These are phyloP conservation scores for Zancudomyces culisetae DNA, from an alignment of 371 early-diverging fungal genomes.

Conservation along the genomic window DNA sequence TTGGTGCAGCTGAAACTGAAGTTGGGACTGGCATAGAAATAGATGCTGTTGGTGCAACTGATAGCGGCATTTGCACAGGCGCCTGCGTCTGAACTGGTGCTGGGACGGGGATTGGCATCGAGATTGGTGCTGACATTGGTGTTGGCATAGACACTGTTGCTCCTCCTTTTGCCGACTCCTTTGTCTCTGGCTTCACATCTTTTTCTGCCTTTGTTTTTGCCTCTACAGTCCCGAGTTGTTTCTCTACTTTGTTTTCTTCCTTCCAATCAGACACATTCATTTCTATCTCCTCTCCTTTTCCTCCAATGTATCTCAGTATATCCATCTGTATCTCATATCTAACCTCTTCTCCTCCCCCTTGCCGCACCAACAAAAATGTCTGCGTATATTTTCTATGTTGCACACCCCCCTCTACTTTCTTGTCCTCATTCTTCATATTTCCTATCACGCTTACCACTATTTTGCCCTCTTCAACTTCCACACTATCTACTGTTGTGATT, in stretches of 20 bases:
- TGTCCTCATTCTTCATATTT: slow-evolving; percentile 72
- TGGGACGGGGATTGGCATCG: too few relatives aligned
- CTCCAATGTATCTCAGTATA: slow-evolving; percentile 85
- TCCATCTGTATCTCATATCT: slow-evolving; percentile 89
- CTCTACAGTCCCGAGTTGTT: too few relatives aligned
- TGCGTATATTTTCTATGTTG: slow-evolving; percentile 74
- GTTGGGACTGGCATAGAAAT: too few relatives aligned
- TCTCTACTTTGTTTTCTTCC: slow-evolving; percentile 4
- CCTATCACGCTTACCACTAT: slow-evolving; percentile 84
- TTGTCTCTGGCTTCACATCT: slow-evolving; percentile 1
- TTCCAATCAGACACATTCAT: slow-evolving; percentile 23
- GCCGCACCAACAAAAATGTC: slow-evolving; percentile 82
- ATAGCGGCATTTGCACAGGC: too few relatives aligned
- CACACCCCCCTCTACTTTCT: too few relatives aligned
- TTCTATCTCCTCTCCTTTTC: slow-evolving; percentile 23
- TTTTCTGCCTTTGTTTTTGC: slow-evolving; percentile 4
- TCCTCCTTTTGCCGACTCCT: not conserved
- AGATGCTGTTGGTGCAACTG: slow-evolving; percentile 9
- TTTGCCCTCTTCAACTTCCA: slow-evolving; percentile 50
- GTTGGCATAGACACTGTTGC: not conserved
- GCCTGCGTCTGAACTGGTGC: not conserved
- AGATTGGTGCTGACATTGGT: not conserved
- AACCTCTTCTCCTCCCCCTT: too few relatives aligned
- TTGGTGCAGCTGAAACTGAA: too few relatives aligned
- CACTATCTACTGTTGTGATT: slow-evolving; percentile 75